Base-by-base conservation (phyloP, 345 rosid species). In the Dimocarpus longan region DNA sequence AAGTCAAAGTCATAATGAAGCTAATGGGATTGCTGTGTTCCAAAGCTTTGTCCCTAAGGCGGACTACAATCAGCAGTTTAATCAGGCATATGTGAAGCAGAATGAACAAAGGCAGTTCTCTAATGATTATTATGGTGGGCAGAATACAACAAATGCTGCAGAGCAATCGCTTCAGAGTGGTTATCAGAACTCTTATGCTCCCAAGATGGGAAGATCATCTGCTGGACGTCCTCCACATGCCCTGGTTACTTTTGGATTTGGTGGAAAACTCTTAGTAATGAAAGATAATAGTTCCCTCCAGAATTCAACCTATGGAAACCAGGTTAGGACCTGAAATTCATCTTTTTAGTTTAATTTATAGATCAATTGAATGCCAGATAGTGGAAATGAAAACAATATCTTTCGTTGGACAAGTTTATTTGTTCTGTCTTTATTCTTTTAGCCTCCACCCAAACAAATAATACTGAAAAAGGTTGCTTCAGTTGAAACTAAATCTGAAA, bases 221-320 rank as follows among this genome's bases (percentile, higher is more conserved):
- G 97, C 93, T 83, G 95, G 98, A 28, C 98, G 99, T 81, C 99
- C 98, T 80, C 89, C 98, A 43, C 98, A 94, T 88, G 92, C 95
- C 37, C 85, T 94, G 84, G 92, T 93, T 83, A 82, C 88, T 78
- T 97, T 97, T 84, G 99, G 99, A 26, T 97, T 97, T 88, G 98
- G 98, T 70, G 98, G 99, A 76, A 96, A 91, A 82, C 90, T 96
- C 75, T 75, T 94, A 76, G 87, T 96, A 37, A 87, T 94, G 94
- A 96, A 91, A 85, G 91, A 89, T 82, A 52, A 60, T 63, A 78
- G 72, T 77, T 84, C 89, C 76, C 84, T 82, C 32, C 90, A 84
- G 76, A 89, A 80, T 71, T 80, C 90, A 79, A 81, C 89, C 50
- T 88, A 88, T 86, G 92, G 88, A 75, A 85, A 75, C 80, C 97